These are phyloP conservation scores for Pyrus bretschneideri DNA, from an alignment of 306 rosid species.

Conservation along the genomic window DNA sequence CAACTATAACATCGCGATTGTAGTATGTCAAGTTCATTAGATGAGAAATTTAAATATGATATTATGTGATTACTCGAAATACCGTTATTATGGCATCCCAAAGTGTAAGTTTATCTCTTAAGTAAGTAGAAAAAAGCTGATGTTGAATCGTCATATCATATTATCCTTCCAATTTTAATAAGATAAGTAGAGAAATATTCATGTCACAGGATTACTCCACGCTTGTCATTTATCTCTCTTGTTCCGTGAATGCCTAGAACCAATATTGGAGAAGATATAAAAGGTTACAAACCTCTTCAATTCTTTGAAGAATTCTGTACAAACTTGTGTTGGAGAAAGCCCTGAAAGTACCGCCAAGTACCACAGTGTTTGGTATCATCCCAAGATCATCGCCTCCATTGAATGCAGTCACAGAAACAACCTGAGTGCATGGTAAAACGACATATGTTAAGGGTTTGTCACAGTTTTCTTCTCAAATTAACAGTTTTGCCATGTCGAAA, in stretches of 20 bases:
- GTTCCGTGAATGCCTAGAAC: no score
- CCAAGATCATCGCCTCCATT: slow-evolving; percentile 75
- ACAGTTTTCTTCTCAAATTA: background rate
- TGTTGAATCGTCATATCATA: background rate
- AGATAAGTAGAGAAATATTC: no score
- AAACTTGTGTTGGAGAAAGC: slow-evolving; percentile 88
- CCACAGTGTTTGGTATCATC: slow-evolving; percentile 58
- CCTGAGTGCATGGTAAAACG: slow-evolving; percentile 29
- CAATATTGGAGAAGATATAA: background rate
- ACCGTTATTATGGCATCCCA: no score
- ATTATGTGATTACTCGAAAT: no score
- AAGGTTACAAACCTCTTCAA: slow-evolving; percentile 53
- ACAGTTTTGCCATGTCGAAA: background rate
- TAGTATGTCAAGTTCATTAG: no score
- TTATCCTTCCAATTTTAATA: no score
- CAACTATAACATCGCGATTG: no score
- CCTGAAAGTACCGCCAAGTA: slow-evolving; percentile 83
- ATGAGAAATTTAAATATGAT: no score
- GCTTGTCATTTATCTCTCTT: no score
- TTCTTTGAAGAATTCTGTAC: slow-evolving; percentile 68
- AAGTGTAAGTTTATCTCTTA: no score
- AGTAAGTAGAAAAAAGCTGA: background rate
- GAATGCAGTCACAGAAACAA: slow-evolving; percentile 76
- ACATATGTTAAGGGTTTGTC: background rate
- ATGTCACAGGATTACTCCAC: no score